These are phyloP conservation scores for Pseudomicrostroma phylloplanum DNA, from an alignment of 1,284 basidiomycete species.

Conservation along the genomic window DNA sequence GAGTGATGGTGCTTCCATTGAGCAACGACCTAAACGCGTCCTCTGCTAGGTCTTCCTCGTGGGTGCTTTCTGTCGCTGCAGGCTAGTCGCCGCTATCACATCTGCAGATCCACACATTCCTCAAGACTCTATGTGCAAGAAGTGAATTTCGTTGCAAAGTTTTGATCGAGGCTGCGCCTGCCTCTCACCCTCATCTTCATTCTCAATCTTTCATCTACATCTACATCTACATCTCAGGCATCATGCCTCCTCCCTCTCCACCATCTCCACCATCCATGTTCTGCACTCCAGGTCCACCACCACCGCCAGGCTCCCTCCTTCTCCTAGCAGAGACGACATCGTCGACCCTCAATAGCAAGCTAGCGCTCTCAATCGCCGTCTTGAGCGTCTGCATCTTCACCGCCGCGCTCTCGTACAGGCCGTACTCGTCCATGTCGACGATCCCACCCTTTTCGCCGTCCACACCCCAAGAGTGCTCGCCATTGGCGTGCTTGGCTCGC, in stretches of 20 bases:
- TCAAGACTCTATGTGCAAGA: too few species aligned
- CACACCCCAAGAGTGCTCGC: slow-evolving; percentile 83
- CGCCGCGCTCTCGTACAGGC: slow-evolving; percentile 86
- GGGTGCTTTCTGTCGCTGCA: too few species aligned
- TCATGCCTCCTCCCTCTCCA: slow-evolving; percentile 17
- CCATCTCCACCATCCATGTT: slow-evolving; percentile 12
- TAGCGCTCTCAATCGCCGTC: slow-evolving; percentile 89
- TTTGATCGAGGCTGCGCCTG: too few species aligned
- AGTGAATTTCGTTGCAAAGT: too few species aligned
- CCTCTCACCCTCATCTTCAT: too few species aligned
- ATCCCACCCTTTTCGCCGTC: slow-evolving; percentile 92
- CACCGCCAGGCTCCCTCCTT: slow-evolving; percentile 21
- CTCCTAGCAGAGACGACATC: slow-evolving; percentile 77
- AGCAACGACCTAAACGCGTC: too few species aligned
- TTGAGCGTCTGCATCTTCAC: slow-evolving; percentile 97
- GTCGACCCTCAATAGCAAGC: slow-evolving; percentile 85
- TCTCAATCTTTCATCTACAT: too few species aligned
- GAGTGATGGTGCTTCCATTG: too few species aligned
- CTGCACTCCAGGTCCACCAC: slow-evolving; percentile 20
- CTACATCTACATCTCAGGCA: slow-evolving; percentile 15
- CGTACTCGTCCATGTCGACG: slow-evolving; percentile 89
- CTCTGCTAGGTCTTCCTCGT: too few species aligned
- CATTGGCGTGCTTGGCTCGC: slow-evolving; percentile 81
- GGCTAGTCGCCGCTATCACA: too few species aligned
- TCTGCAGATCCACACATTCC: too few species aligned